Base-by-base conservation (phyloP, 495 filamentous ascomycete species). In the Aeminium ludgeri region DNA sequence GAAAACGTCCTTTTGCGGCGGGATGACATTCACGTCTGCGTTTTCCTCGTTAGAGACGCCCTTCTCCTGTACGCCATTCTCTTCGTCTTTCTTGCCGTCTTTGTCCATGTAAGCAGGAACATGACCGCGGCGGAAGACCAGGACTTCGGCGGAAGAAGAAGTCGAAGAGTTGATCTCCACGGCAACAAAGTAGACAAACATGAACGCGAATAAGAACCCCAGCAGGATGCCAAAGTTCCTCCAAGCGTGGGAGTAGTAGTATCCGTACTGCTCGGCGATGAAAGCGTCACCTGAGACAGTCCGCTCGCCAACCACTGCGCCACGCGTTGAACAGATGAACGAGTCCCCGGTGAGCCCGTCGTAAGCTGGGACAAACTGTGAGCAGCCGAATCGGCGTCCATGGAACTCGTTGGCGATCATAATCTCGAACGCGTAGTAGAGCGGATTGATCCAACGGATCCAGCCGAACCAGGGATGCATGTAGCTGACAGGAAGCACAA, bases 401-500 rank as follows among this genome's bases (percentile, higher is more conserved):
- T 52, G 37, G 45, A 68, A 59, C 35, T 69, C 62, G 40, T 68
- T 69, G 5, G 57, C 43, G 42, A 69, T 56, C 27, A 67, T 39
- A 11, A 53, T 54, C 37, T 63, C 56, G 38, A 62, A 62, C 20
- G 52, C 57, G 44, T 68, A 68, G 5, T 50, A 53, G 10, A 66
- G 20, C 13, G 62, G 62, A 38, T 64, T 56, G 28, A 63, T 59
- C 55, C 55, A 65, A 27, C 52, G 59, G 28, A 62, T 58, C 59
- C 57, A 59, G 42, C 56, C 60, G 32, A 71, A 67, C 69, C 67
- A 29, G 19, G n/a, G n/a, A 11, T 17, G n/a, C 31, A 33, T 33
- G 11, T 33, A 33, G 12, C 16, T n/a, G 31, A 33, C 31, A n/a
- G 30, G 30, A 34, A 65, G 65, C 3, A 73, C 74, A 55, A 92